Percentiles rank a stretch among this genome's conserved stretches.
These are phyloP conservation scores for Phaeotremella skinneri DNA, from an alignment of 768 basidiomycete genomes.

Conservation along the genomic window DNA sequence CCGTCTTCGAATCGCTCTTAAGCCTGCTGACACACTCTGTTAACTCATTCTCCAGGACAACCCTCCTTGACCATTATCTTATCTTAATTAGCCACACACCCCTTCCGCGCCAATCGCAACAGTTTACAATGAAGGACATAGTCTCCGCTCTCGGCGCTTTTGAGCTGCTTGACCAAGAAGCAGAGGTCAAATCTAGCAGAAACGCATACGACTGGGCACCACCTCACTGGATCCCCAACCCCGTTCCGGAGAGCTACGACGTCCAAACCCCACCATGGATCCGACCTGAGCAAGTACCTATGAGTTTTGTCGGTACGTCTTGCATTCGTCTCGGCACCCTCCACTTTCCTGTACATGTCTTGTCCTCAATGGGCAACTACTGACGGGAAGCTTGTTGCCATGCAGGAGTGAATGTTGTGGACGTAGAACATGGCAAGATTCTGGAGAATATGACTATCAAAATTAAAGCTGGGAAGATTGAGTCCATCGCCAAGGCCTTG, in stretches of 20 bases:
- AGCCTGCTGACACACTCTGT: no score
- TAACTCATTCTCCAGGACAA: no score
- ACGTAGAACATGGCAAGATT: conserved; percentile 26
- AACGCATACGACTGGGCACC: conserved; percentile 23
- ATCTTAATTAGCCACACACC: no score
- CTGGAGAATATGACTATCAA: conserved; percentile 29
- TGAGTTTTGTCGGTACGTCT: conserved; percentile 34
- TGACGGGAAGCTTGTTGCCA: neutral
- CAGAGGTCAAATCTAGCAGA: neutral
- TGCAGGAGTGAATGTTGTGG: conserved; percentile 30
- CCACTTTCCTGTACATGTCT: no score
- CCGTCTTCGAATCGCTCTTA: no score
- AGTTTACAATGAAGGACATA: conserved; percentile 9
- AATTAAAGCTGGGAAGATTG: conserved; percentile 27
- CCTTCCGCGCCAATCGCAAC: conserved; percentile 1
- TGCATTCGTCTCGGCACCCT: no score
- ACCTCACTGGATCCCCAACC: conserved; percentile 24
- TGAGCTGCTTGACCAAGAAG: conserved; percentile 13
- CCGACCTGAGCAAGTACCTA: conserved; percentile 22
- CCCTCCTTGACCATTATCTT: no score
- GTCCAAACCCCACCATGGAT: conserved; percentile 26
- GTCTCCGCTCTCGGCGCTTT: conserved; percentile 12
- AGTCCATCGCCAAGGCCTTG: conserved; percentile 15
- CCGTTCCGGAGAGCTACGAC: conserved; percentile 18
- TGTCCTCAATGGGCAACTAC: neutral